These are phyloP conservation scores for Platanthera guangdongensis DNA, from an alignment of 106 monocot species.

Conservation along the genomic window DNA sequence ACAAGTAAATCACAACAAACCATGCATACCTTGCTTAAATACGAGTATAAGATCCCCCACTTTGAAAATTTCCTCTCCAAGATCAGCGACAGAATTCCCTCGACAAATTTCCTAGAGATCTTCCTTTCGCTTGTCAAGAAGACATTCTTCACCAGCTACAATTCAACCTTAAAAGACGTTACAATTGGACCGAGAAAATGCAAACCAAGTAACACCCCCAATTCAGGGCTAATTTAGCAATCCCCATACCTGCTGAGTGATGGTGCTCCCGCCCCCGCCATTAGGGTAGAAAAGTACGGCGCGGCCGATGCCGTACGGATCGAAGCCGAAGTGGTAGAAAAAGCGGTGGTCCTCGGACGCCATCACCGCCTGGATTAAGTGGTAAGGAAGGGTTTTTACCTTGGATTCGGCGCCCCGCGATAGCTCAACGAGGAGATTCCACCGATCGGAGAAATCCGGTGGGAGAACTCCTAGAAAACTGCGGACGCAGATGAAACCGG, in stretches of 20 bases:
- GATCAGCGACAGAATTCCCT: constrained; percentile 27
- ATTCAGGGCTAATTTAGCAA: background rate
- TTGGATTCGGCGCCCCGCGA: constrained; percentile 22
- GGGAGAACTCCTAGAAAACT: constrained; percentile 19
- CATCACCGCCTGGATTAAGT: constrained; percentile 26
- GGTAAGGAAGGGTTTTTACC: constrained; percentile 18
- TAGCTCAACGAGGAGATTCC: constrained; percentile 18
- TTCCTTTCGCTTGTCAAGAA: constrained; percentile 35
- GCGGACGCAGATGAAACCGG: constrained; percentile 13
- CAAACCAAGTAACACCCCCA: background rate
- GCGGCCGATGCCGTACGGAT: constrained; percentile 35
- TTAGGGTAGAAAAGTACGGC: constrained; percentile 38
- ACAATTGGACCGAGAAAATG: background rate
- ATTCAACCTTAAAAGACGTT: background rate
- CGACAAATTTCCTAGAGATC: constrained; percentile 33
- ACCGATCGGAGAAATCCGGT: constrained; percentile 27
- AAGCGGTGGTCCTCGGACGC: constrained; percentile 39
- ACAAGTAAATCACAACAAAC: background rate
- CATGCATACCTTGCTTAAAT: constrained; percentile 28
- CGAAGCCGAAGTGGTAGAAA: constrained; percentile 37
- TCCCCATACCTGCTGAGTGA: constrained; percentile 43
- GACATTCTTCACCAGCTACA: constrained; percentile 35
- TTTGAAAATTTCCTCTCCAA: constrained; percentile 39
- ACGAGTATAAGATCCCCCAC: constrained; percentile 25
- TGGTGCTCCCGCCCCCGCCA: constrained; percentile 46